Conservation (phyloP, 306 rosid genomes). For the Dryas octopetala region DNA sequence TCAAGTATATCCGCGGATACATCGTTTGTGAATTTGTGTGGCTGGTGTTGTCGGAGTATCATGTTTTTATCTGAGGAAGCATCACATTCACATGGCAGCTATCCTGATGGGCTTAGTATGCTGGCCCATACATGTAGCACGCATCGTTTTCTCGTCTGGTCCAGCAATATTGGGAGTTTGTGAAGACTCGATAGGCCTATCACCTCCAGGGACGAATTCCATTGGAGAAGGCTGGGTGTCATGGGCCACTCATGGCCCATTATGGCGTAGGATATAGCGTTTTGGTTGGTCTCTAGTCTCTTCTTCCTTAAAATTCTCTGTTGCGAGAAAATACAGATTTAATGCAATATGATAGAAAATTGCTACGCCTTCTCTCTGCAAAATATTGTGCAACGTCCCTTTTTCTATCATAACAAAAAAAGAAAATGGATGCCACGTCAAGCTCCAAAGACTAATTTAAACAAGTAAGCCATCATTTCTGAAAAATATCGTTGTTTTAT, state of each 20-base stretch:
- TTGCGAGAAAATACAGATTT: too few species aligned
- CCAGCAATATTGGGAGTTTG: not conserved
- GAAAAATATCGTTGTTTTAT: too few species aligned
- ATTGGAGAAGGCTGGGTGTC: not conserved
- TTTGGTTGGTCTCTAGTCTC: not conserved
- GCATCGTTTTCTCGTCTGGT: constrained; percentile 21
- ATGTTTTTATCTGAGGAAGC: constrained; percentile 13
- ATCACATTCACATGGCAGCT: constrained; percentile 18
- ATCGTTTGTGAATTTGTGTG: not conserved
- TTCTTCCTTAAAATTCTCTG: too few species aligned
- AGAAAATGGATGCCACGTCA: too few species aligned
- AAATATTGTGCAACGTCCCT: too few species aligned
- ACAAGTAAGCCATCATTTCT: too few species aligned
- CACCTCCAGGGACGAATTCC: not conserved
- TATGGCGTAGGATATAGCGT: not conserved
- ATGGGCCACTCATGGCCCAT: not conserved
- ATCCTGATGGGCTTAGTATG: constrained; percentile 2
- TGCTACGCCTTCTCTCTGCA: too few species aligned
- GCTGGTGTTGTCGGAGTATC: not conserved
- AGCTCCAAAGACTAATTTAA: too few species aligned
- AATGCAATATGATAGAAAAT: too few species aligned
- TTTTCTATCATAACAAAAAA: too few species aligned
- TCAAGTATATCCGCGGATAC: not conserved
- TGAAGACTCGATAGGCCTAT: not conserved
- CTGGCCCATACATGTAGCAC: constrained; percentile 5